Conservation (phyloP, 352 stramenopile species). For the Aphanomyces euteiches region DNA sequence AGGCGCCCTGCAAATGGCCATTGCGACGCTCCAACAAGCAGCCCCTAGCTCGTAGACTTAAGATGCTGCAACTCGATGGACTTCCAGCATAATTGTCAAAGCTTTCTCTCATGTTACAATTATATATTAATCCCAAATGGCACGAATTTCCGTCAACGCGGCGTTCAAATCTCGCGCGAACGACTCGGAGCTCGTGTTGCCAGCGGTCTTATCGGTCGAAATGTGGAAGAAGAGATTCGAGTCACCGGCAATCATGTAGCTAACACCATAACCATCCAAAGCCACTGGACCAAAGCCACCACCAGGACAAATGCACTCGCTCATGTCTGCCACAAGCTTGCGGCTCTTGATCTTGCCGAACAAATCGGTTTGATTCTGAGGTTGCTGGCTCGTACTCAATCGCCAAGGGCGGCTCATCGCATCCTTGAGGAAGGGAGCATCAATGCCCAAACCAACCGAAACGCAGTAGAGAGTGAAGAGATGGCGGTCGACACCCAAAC, state of each 20-base stretch:
- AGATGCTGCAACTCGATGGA: no score
- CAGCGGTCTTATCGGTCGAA: conserved; percentile 79
- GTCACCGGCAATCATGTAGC: conserved; percentile 88
- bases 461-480: conserved; percentile 94
- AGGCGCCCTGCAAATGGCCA: conserved; percentile 93
- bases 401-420: conserved; percentile 81
- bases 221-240: conserved; percentile 90
- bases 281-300: conserved; percentile 88
- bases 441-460: conserved; percentile 79
- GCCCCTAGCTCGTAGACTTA: neutral
- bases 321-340: conserved; percentile 60
- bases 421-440: conserved; percentile 86
- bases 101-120: neutral
- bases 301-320: conserved; percentile 63
- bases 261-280: conserved; percentile 87
- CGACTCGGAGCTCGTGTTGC: conserved; percentile 67
- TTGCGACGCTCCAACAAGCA: conserved; percentile 47
- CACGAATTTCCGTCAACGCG: conserved; percentile 79
- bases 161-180: conserved; percentile 73
- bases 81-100: no score
- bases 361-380: conserved; percentile 77
- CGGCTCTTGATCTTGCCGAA: conserved; percentile 42
- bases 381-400: conserved; percentile 87
- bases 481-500: conserved; percentile 92
- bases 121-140: conserved; percentile 42